Conservation (phyloP, 2,329 filamentous ascomycete species). For the Penicillium sp. region DNA sequence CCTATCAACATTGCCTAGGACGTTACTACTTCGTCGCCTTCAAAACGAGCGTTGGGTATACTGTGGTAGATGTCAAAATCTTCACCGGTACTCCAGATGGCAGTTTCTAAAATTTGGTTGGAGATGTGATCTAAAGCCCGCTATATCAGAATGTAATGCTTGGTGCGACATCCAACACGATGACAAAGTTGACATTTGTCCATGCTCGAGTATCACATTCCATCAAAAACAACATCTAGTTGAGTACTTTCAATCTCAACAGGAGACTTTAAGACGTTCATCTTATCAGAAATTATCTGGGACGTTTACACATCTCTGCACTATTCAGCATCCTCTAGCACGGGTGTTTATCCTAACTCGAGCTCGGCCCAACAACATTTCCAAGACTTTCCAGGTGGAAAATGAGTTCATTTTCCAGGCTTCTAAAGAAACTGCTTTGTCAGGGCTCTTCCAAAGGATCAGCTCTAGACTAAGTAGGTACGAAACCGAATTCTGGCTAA, state of each 20-base stretch:
- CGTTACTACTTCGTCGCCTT: no score
- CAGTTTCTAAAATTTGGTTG: no score
- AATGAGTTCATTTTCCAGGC: neutral
- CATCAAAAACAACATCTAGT: no score
- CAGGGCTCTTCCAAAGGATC: constrained; percentile 3
- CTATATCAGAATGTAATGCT: no score
- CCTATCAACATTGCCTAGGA: no score
- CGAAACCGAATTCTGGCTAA: constrained; percentile 3
- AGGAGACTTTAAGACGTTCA: neutral
- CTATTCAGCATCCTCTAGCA: constrained; percentile 1
- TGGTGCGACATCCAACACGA: no score
- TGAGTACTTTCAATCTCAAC: neutral
- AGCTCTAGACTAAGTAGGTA: constrained; percentile 2
- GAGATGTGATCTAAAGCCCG: no score
- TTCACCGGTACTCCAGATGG: no score
- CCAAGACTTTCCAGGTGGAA: constrained; percentile 1
- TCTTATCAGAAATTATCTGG: neutral
- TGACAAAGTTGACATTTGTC: no score
- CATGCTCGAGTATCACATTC: no score
- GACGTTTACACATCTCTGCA: neutral
- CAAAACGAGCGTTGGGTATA: no score
- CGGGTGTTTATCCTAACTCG: neutral
- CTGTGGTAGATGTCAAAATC: no score
- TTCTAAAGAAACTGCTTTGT: neutral
- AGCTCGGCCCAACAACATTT: neutral